phyloP scores from a whole-genome alignment of 2,329 filamentous ascomycete species.

The Hysterium pulicare region DNA sequence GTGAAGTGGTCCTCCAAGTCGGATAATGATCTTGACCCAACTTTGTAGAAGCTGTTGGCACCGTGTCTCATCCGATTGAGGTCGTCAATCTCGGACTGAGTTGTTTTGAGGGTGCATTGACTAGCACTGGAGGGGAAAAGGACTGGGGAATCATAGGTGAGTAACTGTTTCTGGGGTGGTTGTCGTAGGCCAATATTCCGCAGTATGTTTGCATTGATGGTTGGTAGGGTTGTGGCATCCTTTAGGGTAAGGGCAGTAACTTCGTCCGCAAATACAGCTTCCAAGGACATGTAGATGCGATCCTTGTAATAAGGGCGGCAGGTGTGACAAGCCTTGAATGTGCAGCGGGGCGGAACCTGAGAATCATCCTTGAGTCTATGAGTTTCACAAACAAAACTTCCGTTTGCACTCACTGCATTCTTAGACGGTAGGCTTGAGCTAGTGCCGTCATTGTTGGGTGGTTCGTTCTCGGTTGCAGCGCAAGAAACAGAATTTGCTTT shows the following conservation, averaged over 20 bases:
- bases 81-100: constrained; percentile 26
- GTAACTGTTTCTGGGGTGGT: not conserved
- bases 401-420: not conserved
- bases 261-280: constrained; percentile 39
- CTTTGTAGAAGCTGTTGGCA: constrained; percentile 27
- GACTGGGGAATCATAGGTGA: not conserved
- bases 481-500: not conserved
- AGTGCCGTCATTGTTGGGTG: not conserved
- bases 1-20: constrained; percentile 19
- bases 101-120: constrained; percentile 27
- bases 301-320: constrained; percentile 51
- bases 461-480: not conserved
- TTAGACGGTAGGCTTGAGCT: not conserved
- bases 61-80: constrained; percentile 20
- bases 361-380: not conserved
- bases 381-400: not conserved
- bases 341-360: constrained; percentile 30
- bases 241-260: constrained; percentile 29
- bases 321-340: constrained; percentile 46
- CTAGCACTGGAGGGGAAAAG: constrained; percentile 13
- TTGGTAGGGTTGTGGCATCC: constrained; percentile 31
- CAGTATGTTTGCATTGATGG: constrained; percentile 34
- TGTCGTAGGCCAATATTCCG: constrained; percentile 31
- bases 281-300: constrained; percentile 45
- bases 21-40: constrained; percentile 19